Percentiles rank a stretch among this genome's conserved stretches.
Evolutionary conservation across 2,329 filamentous ascomycete species (phyloP).

Genomic region (Dactylellina drechsleri): DNA sequence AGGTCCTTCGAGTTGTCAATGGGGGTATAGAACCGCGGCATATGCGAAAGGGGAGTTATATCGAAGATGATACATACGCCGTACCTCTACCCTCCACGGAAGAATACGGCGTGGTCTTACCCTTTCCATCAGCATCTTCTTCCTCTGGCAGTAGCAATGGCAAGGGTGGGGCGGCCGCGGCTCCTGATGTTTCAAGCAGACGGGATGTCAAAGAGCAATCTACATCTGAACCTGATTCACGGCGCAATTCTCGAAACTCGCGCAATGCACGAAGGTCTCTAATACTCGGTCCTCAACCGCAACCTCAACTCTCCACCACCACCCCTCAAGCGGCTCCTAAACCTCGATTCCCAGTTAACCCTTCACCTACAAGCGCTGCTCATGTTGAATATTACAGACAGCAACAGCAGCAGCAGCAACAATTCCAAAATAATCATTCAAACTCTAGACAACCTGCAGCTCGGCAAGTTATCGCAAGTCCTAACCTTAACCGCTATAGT

Average conservation of each 20-base stretch:
- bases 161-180: slow-evolving; percentile 20
- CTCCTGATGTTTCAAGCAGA: slow-evolving; percentile 53
- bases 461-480: slow-evolving; percentile 26
- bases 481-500: slow-evolving; percentile 50
- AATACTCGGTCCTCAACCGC: slow-evolving; percentile 48
- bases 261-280: slow-evolving; percentile 45
- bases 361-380: slow-evolving; percentile 33
- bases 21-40: slow-evolving; percentile 49
- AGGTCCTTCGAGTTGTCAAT: slow-evolving; percentile 43
- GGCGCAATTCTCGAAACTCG: slow-evolving; percentile 32
- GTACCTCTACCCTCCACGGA: slow-evolving; percentile 38
- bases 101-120: slow-evolving; percentile 36
- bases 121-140: slow-evolving; percentile 11
- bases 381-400: slow-evolving; percentile 42
- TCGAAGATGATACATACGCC: slow-evolving; percentile 43
- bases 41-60: slow-evolving; percentile 50
- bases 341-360: slow-evolving; percentile 44
- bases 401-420: slow-evolving; percentile 31
- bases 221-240: slow-evolving; percentile 14
- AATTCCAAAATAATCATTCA: slow-evolving; percentile 20
- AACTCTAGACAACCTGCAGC: slow-evolving; percentile 21
- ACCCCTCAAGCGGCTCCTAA: slow-evolving; percentile 23
- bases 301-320: slow-evolving; percentile 31
- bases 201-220: slow-evolving; percentile 37
- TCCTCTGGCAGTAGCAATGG: slow-evolving; percentile 40